Evolutionary conservation across 176 grass and related monocot genomes (phyloP), one percentile per base, ranked within the genome.

Genomic region (Aegilops speltoides): DNA sequence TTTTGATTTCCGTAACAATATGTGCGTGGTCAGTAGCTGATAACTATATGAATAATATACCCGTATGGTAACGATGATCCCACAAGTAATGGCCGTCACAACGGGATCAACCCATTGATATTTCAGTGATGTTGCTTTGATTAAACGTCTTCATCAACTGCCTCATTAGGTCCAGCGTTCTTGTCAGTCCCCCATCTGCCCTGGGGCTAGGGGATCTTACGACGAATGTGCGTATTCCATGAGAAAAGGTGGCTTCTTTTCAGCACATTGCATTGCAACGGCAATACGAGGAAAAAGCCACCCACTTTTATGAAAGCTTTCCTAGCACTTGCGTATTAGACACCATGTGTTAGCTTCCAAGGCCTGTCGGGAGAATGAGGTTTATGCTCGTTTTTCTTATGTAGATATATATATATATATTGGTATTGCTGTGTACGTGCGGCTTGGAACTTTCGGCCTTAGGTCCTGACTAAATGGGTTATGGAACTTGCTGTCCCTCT

Each of bases 101-200:
- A 31, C 11, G 50, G 34, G 70, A 81, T 50, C 16, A 37, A 78
- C 72, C 16, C 25, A 24, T 52, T 45, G 46, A 66, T 68, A 29
- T 83, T 52, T 40, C 24, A 26, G n/a, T 15, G 50, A 11, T 63
- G 48, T 23, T 32, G 25, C 83, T 90, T 82, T 77, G 38, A 10
- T 64, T 46, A 40, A 38, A 82, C 68, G 52, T 41, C 65, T 64
- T 79, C 60, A 43, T 90, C 74, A 62, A 75, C 59, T 26, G 7
- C 33, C 25, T 68, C 34, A 48, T 84, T 90, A 79, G 85, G 80
- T 90, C 19, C 72, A 37, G 46, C 26, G 85, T 84, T 90, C 80
- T 66, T 87, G 26, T 90, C 85, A 84, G 20, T 66, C n/a, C 0
- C 8, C 77, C 25, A 67, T 4, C 50, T 82, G 15, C 57, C 23